phyloP scores from a whole-genome alignment of 805 yeast genomes.

The Cyberlindnera nakhonratchasimensis region DNA sequence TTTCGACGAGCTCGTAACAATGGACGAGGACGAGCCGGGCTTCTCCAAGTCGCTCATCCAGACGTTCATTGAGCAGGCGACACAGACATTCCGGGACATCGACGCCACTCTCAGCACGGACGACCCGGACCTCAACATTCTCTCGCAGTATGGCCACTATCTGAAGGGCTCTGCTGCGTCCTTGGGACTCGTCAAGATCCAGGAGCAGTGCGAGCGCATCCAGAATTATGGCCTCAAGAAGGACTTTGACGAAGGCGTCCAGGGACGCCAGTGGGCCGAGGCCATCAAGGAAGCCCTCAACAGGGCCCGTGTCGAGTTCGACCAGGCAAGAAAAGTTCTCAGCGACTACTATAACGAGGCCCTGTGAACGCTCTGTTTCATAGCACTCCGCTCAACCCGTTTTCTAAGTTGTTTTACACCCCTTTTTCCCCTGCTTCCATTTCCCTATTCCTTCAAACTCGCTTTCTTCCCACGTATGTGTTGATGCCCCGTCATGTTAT shows the following conservation, averaged over 20 bases:
- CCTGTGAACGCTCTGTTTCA: constrained; percentile 9
- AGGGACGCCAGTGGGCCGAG: constrained; percentile 26
- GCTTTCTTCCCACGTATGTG: too few relatives aligned
- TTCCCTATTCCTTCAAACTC: neutral
- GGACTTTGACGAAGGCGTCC: constrained; percentile 30
- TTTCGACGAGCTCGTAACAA: constrained; percentile 79
- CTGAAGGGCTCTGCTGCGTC: constrained; percentile 96
- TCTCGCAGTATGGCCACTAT: constrained; percentile 84
- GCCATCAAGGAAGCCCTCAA: constrained; percentile 52
- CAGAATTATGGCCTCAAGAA: constrained; percentile 73
- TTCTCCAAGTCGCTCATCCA: constrained; percentile 74
- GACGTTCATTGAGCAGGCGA: constrained; percentile 88
- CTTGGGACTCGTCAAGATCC: constrained; percentile 77
- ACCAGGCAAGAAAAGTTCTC: constrained; percentile 46
- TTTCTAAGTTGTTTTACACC: neutral
- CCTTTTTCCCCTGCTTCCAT: neutral
- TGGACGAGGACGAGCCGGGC: constrained; percentile 97
- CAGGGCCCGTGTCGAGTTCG: constrained; percentile 49
- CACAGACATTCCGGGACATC: constrained; percentile 71
- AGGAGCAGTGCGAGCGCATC: constrained; percentile 86
- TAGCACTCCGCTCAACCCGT: neutral
- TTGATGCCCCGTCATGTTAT: constrained; percentile 6
- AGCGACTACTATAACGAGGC: constrained; percentile 47
- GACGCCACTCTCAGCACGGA: constrained; percentile 42
- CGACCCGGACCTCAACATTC: constrained; percentile 40